Evolutionary conservation across 306 rosid genomes (phyloP).

Genomic region (Lagenaria siceraria): DNA sequence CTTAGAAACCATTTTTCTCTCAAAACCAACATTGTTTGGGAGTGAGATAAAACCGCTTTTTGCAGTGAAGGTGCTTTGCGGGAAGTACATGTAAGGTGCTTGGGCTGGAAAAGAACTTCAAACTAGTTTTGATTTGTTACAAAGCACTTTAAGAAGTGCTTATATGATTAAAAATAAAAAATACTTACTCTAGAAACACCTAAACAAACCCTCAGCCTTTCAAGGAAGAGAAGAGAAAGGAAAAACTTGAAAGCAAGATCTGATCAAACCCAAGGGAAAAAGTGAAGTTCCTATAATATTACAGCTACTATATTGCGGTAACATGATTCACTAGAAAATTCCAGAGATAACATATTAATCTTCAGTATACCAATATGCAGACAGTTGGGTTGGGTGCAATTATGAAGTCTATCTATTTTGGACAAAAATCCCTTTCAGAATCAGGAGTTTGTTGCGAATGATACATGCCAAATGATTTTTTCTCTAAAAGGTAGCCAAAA

Average conservation of each 20-base stretch:
- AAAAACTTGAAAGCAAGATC: not conserved
- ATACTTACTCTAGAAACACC: not conserved
- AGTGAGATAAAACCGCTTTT: not conserved
- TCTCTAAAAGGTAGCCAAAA: not conserved
- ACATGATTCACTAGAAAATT: not conserved
- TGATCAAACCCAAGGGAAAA: not conserved
- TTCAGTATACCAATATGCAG: not conserved
- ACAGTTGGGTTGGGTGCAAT: not conserved
- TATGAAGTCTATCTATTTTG: not conserved
- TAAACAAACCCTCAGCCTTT: not conserved
- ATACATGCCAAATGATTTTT: conserved; percentile 1
- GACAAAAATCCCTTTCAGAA: not conserved
- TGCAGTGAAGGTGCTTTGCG: not conserved
- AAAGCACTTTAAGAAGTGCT: not conserved
- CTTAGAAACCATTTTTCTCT: not conserved
- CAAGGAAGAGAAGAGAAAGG: not conserved
- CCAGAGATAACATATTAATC: not conserved
- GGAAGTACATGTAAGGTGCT: not conserved
- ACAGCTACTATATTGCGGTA: not conserved
- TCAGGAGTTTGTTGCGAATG: not conserved
- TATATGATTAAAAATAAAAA: not conserved
- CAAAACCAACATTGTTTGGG: not conserved
- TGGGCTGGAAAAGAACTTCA: not conserved
- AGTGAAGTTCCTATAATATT: not conserved
- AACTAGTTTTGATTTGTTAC: not conserved